A percentile compares a stretch with the other conserved stretches of the same genome.
These are phyloP conservation scores for Penicillium steckii DNA, from an alignment of 495 filamentous ascomycete genomes.

Conservation along the genomic window DNA sequence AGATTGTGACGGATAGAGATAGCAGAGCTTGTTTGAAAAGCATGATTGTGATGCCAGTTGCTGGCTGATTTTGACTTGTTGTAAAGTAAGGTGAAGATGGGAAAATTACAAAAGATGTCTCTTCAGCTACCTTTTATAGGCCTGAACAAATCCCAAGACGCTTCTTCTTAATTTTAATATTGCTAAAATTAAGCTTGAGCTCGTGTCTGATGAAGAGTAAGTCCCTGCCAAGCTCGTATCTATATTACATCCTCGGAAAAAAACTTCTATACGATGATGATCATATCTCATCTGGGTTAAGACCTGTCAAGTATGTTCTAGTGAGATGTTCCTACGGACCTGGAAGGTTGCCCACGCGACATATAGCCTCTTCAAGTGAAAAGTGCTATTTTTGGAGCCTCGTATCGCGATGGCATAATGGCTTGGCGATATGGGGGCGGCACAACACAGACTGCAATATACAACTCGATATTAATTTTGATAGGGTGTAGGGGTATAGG, in stretches of 20 bases:
- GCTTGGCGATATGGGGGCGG: constrained; percentile 2
- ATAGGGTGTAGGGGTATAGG: no score
- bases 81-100: neutral
- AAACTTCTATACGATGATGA: neutral
- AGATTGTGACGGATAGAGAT: neutral
- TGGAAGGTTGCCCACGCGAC: neutral
- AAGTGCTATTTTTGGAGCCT: constrained; percentile 1
- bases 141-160: neutral
- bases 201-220: neutral
- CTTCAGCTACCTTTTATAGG: neutral
- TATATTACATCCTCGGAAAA: neutral
- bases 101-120: neutral
- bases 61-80: neutral
- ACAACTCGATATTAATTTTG: no score
- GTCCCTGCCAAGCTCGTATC: neutral
- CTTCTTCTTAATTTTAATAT: neutral
- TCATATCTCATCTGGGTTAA: neutral
- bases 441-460: neutral
- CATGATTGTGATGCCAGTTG: neutral
- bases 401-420: neutral
- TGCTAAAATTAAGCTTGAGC: neutral
- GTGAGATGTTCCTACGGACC: neutral
- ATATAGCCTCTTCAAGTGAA: neutral
- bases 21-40: neutral
- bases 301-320: neutral